These are phyloP conservation scores for Cornus kousa DNA, from an alignment of 148 eudicot genomes.

Conservation along the genomic window DNA sequence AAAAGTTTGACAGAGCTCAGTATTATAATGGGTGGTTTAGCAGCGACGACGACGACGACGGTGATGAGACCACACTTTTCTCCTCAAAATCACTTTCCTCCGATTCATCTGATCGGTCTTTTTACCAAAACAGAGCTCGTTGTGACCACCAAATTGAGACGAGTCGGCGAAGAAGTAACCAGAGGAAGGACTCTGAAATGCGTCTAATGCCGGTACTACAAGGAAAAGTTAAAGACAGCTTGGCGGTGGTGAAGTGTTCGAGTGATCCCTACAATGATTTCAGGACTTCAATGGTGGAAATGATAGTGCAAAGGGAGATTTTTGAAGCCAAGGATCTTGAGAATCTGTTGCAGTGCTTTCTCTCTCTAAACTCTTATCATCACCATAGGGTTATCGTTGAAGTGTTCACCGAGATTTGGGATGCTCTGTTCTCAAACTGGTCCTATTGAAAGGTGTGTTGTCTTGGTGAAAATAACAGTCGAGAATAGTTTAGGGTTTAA, in stretches of 20 bases:
- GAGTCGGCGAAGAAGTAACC: neutral
- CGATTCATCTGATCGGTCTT: constrained; percentile 25
- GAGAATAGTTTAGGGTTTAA: neutral
- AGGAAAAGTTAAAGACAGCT: constrained; percentile 39
- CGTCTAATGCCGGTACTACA: neutral
- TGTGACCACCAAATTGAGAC: neutral
- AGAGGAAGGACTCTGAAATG: no score
- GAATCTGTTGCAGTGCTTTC: constrained; percentile 36
- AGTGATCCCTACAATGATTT: constrained; percentile 58
- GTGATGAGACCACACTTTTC: constrained; percentile 39
- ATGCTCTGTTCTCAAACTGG: constrained; percentile 55
- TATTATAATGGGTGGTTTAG: constrained; percentile 41
- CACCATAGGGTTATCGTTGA: constrained; percentile 61
- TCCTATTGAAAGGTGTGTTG: constrained; percentile 2
- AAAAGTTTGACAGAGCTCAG: constrained; percentile 14
- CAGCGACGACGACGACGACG: constrained; percentile 41
- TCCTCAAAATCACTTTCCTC: constrained; percentile 54
- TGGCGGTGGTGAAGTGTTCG: constrained; percentile 54
- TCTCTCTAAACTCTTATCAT: constrained; percentile 56
- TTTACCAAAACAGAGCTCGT: neutral
- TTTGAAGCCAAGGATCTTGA: constrained; percentile 48
- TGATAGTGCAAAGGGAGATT: constrained; percentile 62
- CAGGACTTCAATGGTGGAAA: constrained; percentile 61
- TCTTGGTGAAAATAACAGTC: no score
- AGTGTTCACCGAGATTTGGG: constrained; percentile 72